These are phyloP conservation scores for Dactylorhiza incarnata DNA, from an alignment of 106 monocot species.

Conservation along the genomic window DNA sequence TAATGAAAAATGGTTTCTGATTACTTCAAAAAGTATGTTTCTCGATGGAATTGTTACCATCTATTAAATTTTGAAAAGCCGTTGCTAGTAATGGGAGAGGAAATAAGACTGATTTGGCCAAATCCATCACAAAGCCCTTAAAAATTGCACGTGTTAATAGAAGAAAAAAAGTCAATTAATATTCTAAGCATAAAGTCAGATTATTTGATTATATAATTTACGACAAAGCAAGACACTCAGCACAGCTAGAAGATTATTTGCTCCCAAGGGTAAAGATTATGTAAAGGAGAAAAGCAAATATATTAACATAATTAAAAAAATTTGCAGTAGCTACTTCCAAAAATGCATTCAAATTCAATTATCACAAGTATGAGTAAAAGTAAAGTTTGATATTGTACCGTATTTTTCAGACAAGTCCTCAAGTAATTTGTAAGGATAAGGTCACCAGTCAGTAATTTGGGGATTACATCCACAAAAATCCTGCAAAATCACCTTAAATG, in stretches of 20 bases:
- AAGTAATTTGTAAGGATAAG: conserved; percentile 22
- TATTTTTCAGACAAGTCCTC: conserved; percentile 25
- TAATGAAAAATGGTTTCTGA: not conserved
- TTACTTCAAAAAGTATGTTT: not conserved
- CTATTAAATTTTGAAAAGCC: conserved; percentile 63
- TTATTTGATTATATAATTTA: not conserved
- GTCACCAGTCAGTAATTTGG: conserved; percentile 70
- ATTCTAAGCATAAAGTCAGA: not conserved
- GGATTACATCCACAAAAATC: conserved; percentile 62
- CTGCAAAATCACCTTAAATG: conserved; percentile 21
- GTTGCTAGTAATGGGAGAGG: conserved; percentile 79
- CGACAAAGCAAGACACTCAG: not conserved
- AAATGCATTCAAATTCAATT: not conserved
- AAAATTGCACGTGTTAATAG: conserved; percentile 7
- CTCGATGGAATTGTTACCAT: conserved; percentile 31
- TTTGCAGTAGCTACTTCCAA: not conserved
- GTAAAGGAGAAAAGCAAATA: not conserved
- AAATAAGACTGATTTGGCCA: conserved; percentile 72
- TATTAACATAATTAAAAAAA: not conserved
- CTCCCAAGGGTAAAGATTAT: not conserved
- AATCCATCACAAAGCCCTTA: conserved; percentile 51
- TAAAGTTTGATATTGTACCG: conserved; percentile 29
- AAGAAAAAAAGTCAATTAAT: not conserved
- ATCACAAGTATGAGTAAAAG: not conserved
- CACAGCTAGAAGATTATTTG: not conserved